Evolutionary conservation across 129 eudicot genomes (phyloP).

Genomic region (Mikania micrantha): DNA sequence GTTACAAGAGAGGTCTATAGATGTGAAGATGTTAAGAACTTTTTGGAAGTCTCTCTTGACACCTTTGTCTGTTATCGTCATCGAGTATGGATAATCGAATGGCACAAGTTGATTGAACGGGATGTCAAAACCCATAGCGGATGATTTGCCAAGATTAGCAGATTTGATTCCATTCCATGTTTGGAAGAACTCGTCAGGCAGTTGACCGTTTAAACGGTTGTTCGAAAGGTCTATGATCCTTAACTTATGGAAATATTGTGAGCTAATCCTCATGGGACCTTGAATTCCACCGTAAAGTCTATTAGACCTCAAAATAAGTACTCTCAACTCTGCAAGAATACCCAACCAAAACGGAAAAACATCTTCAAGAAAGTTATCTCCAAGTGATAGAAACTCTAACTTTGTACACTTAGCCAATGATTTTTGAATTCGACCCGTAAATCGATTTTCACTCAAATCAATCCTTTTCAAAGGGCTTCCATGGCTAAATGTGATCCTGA

Average conservation of each 20-base stretch:
- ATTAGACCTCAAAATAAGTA: slow-evolving; percentile 5
- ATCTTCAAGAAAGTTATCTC: slow-evolving; percentile 5
- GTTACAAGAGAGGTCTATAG: slow-evolving; percentile 32
- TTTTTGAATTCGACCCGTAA: background rate
- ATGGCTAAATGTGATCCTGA: background rate
- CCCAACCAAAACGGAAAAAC: slow-evolving; percentile 11
- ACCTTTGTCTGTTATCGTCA: slow-evolving; percentile 6
- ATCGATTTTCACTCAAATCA: too few species aligned
- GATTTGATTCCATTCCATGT: slow-evolving; percentile 20
- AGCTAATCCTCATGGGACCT: background rate
- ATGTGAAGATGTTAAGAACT: background rate
- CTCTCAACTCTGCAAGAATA: background rate
- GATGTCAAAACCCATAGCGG: too few species aligned
- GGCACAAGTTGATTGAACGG: too few species aligned
- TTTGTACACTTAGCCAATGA: slow-evolving; percentile 4
- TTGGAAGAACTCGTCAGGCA: slow-evolving; percentile 1
- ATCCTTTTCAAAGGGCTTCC: background rate
- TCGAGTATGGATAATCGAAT: background rate
- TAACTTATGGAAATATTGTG: slow-evolving; percentile 1
- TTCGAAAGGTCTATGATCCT: slow-evolving; percentile 28
- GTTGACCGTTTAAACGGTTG: slow-evolving; percentile 17
- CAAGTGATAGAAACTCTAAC: background rate
- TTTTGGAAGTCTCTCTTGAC: background rate
- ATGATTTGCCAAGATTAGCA: background rate
- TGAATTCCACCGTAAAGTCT: slow-evolving; percentile 1